These are phyloP conservation scores for Mesostigma viride DNA, from an alignment of 139 green algal species.

Conservation along the genomic window DNA sequence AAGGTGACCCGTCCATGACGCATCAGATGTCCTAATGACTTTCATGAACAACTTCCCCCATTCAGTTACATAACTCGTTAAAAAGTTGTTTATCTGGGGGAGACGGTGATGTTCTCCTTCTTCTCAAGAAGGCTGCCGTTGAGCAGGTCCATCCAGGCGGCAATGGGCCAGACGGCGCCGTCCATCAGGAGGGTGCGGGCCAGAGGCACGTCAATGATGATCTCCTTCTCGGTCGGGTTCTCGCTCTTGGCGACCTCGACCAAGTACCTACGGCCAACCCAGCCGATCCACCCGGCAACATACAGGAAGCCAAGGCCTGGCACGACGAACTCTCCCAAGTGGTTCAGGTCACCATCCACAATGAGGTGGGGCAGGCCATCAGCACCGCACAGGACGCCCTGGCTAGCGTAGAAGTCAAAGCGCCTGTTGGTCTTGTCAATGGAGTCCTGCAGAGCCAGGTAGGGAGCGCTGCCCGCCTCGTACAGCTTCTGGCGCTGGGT, in stretches of 20 bases:
- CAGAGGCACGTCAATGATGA: conserved; percentile 92
- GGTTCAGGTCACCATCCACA: conserved; percentile 86
- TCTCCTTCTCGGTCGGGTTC: conserved; percentile 87
- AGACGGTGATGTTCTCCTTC: conserved; percentile 27
- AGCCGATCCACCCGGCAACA: conserved; percentile 92
- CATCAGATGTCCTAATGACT: no score
- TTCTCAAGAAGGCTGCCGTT: conserved; percentile 49
- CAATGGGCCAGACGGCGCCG: conserved; percentile 70
- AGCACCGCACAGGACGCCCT: conserved; percentile 87
- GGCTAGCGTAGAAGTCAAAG: conserved; percentile 83
- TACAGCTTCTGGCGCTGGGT: conserved; percentile 62
- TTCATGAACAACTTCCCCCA: no score
- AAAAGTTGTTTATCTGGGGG: conserved; percentile 25
- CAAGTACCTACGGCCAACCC: conserved; percentile 84
- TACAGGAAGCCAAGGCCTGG: conserved; percentile 92
- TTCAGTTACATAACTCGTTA: no score
- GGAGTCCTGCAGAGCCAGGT: conserved; percentile 68
- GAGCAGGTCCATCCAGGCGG: conserved; percentile 55
- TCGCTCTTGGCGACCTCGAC: conserved; percentile 31
- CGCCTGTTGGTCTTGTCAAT: conserved; percentile 85
- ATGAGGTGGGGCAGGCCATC: conserved; percentile 97
- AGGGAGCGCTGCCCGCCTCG: conserved; percentile 16
- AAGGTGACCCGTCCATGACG: no score
- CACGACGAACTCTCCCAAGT: conserved; percentile 73
- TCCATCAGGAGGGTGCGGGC: conserved; percentile 56